Conservation (phyloP, 2,329 filamentous ascomycete species). For the Periconia digitata region DNA sequence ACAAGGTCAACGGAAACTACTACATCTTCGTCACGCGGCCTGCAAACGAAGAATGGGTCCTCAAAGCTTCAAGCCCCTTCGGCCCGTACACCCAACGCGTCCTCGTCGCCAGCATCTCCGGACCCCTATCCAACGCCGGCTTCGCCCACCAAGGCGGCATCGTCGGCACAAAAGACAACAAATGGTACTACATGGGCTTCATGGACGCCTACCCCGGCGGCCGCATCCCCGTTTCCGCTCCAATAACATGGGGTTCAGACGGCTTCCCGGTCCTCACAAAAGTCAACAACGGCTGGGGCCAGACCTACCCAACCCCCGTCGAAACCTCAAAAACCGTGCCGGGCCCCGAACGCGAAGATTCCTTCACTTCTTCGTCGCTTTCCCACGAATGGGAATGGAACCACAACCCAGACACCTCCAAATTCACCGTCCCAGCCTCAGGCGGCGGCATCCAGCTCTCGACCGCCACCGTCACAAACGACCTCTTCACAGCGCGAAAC, state of each 20-base stretch:
- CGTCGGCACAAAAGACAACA: constrained; percentile 53
- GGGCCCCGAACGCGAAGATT: constrained; percentile 46
- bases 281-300: constrained; percentile 52
- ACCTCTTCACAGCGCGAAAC: constrained; percentile 49
- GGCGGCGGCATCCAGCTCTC: constrained; percentile 45
- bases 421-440: constrained; percentile 49
- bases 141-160: constrained; percentile 59
- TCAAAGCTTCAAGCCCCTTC: constrained; percentile 53
- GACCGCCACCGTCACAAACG: constrained; percentile 55
- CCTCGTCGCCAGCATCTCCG: constrained; percentile 47
- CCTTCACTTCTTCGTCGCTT: constrained; percentile 48
- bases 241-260: constrained; percentile 54
- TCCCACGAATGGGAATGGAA: constrained; percentile 62
- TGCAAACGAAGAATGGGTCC: constrained; percentile 51
- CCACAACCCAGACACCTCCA: constrained; percentile 58
- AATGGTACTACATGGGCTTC: constrained; percentile 64
- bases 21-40: constrained; percentile 57
- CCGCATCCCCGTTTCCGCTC: constrained; percentile 59
- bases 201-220: constrained; percentile 59
- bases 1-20: constrained; percentile 59
- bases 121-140: constrained; percentile 51
- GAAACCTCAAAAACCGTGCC: constrained; percentile 34
- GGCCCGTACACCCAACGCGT: constrained; percentile 55
- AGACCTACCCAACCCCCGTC: constrained; percentile 44
- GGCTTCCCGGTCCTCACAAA: constrained; percentile 54